Evolutionary conservation across 78 protist species (phyloP).

Genomic region (Parvularia atlantis): DNA sequence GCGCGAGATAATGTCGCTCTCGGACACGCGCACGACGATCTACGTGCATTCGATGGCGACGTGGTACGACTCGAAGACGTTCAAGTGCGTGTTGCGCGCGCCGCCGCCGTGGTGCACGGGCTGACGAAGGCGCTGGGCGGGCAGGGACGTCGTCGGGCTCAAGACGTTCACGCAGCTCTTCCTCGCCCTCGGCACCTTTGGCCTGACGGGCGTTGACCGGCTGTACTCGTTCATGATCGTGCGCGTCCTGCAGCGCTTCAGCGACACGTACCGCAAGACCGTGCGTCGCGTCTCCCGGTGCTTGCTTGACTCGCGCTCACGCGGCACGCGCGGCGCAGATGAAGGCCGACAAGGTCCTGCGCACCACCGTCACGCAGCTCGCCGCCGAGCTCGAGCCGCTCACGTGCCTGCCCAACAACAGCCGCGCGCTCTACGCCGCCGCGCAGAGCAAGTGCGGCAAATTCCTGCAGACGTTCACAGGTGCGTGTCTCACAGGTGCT

Average conservation of each 20-base stretch:
- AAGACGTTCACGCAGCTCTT: slow-evolving; percentile 41
- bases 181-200: slow-evolving; percentile 47
- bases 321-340: too few species aligned
- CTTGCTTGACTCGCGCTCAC: too few species aligned
- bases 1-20: slow-evolving; percentile 59
- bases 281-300: too few species aligned
- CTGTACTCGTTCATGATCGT: slow-evolving; percentile 71
- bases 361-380: too few species aligned
- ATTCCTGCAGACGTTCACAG: too few species aligned
- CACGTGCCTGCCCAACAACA: too few species aligned
- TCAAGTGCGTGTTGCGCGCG: too few species aligned
- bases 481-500: too few species aligned
- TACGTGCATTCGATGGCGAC: slow-evolving; percentile 53
- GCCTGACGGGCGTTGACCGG: slow-evolving; percentile 69
- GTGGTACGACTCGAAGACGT: slow-evolving; percentile 38
- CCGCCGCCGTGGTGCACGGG: not conserved
- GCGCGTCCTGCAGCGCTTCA: slow-evolving; percentile 41
- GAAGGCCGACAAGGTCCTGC: too few species aligned
- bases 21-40: slow-evolving; percentile 45
- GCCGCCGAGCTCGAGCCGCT: too few species aligned
- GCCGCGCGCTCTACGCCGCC: too few species aligned
- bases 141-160: slow-evolving; percentile 58
- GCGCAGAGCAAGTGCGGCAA: too few species aligned
- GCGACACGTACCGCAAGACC: not conserved
- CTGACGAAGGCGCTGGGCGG: not conserved